Base-by-base conservation (phyloP, 768 basidiomycete species). In the Xerocomellus chrysenteron region DNA sequence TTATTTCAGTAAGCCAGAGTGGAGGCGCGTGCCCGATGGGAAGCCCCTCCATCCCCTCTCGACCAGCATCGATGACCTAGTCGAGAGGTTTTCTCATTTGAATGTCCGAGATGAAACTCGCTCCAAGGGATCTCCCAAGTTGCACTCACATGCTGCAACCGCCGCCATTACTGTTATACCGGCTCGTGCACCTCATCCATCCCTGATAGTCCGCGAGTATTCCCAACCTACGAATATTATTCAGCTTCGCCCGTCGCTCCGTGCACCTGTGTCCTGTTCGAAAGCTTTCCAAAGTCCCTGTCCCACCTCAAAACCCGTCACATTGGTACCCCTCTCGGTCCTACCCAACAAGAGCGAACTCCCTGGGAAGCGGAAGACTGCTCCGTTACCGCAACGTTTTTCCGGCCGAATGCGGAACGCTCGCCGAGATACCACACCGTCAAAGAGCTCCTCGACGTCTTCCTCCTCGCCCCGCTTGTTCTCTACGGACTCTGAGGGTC, bases 151-250 rank as follows among this genome's bases (percentile, higher is more conserved):
- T n/a, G 56, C 65, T 19, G 65, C 65, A 2, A 64, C 56, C 5
- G 42, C 26, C 14, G 62, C 65, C 1, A 56, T 66, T 8, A 66
- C 65, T 30, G 50, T 64, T 16, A 35, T 50, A 52, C 62, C 53
- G 1, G 46, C 55, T 19, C 32, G 36, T 28, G 65, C 65, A 24
- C 65, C 65, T 19, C 65, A 67, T 26, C 59, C 65, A 5, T 57
- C 62, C 1, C 5, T 53, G 12, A 26, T 65, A 14, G 21, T 42
- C 2, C 1, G n/a, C 51, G n/a, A 24, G 21, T 50, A 54, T 19
- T 17, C 0, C 37, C 53, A 26, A 17, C 26, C 54, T 7, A 35
- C 12, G 13, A 33, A 9, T 2, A 32, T 26, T 9, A 3, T 28
- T 19, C 43, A 37, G 1, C 47, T 9, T 19, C 19, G 5, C 2